phyloP scores from a whole-genome alignment of 305 asterid genomes.

The Andrographis paniculata region DNA sequence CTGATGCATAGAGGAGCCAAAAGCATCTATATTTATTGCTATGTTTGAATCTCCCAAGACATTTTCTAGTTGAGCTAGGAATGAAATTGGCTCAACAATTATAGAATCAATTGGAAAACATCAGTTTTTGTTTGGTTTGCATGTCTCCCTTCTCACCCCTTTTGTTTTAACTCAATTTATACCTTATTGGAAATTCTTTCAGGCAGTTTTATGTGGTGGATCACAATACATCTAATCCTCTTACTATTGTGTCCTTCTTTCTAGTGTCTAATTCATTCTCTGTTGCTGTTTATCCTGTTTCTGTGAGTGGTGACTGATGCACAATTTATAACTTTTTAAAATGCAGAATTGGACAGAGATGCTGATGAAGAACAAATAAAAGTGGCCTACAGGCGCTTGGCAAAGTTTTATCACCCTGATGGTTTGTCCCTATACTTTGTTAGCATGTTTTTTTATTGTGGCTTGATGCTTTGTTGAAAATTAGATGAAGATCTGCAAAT shows the following conservation, averaged over 20 bases:
- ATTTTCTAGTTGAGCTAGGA: neutral
- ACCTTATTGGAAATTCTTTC: neutral
- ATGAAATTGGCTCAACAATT: neutral
- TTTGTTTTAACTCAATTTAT: neutral
- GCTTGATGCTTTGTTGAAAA: neutral
- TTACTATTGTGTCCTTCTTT: neutral
- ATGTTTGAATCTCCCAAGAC: neutral
- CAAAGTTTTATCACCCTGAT: conserved; percentile 96
- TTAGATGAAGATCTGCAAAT: neutral
- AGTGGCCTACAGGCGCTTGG: conserved; percentile 81
- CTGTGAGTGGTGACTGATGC: neutral
- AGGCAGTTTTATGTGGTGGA: neutral
- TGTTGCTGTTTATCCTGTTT: neutral
- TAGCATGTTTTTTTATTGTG: neutral
- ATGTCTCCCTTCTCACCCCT: neutral
- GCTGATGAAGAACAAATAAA: conserved; percentile 42
- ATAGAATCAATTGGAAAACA: neutral
- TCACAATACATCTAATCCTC: neutral
- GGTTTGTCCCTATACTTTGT: conserved; percentile 45
- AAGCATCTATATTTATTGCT: neutral
- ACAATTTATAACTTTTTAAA: neutral
- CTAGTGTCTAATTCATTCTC: neutral
- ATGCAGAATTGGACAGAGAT: conserved; percentile 1
- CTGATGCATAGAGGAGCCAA: neutral
- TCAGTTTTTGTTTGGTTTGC: neutral